phyloP scores from a whole-genome alignment of 441 rosid genomes.

The Jatropha podagrica region DNA sequence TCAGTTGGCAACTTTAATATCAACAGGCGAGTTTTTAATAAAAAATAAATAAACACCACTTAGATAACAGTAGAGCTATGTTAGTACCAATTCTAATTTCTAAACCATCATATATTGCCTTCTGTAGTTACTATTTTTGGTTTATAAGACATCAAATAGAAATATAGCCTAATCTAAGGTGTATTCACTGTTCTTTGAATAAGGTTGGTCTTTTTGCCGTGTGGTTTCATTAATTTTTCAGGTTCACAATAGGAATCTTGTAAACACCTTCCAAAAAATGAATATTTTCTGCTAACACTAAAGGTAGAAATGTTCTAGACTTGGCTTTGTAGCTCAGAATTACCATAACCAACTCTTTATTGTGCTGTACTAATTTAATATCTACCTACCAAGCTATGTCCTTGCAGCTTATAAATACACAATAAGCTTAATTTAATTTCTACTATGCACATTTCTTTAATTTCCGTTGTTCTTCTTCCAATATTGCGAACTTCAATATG shows the following conservation, averaged over 20 bases:
- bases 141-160: background rate
- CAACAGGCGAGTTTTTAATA: background rate
- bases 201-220: background rate
- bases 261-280: conserved; percentile 20
- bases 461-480: background rate
- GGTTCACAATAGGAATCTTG: background rate
- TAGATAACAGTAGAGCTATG: too few species aligned
- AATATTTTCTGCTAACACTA: background rate
- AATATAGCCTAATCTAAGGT: conserved; percentile 7
- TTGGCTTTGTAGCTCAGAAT: conserved; percentile 11
- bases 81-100: background rate
- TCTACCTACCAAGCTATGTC: background rate
- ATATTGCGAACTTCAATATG: background rate
- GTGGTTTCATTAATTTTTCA: background rate
- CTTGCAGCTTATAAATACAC: conserved; percentile 17
- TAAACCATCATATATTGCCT: conserved; percentile 7
- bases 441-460: background rate
- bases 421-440: background rate
- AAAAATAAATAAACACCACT: too few species aligned
- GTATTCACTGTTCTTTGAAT: background rate
- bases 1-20: background rate
- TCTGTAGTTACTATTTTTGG: background rate
- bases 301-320: background rate
- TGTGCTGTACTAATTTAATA: conserved; percentile 8
- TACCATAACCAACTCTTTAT: conserved; percentile 16